Evolutionary conservation across 495 filamentous ascomycete species (phyloP), one percentile per base, ranked within the genome.

Genomic region (Cetradonia linearis): DNA sequence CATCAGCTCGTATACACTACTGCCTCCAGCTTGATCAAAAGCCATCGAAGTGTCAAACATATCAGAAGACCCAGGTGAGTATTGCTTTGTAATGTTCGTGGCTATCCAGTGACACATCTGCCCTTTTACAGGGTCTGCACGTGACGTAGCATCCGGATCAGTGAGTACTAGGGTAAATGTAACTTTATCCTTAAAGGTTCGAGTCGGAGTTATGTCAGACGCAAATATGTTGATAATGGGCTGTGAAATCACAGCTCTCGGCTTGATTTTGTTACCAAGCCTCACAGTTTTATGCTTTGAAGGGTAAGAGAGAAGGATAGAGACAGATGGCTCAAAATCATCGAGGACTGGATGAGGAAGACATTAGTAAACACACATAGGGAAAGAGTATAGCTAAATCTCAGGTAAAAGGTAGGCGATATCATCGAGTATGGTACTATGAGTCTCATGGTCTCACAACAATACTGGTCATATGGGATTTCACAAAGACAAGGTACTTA

Each of bases 41-140:
- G 42, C 7, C 11, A 47, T 1, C 2, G 44, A 25, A 72, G 68
- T 7, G 63, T 47, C 61, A 31, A 20, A 49, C 62, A 62, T 53
- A 10, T 58, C 54, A 7, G 55, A 64, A 7, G 61, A 60, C 40
- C 60, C 63, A 30, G 62, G 16, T 27, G 63, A 31, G 0, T 66
- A 18, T 13, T 66, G 63, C 18, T 69, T 54, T 20, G 68, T 69
- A 13, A 80, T 57, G 49, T 71, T 75, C 3, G 78, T 77, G 5
- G 75, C 74, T 67, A 88, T 79, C 85, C 84, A 87, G 68, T 88
- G 85, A 68, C 85, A 88, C 69, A 85, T 80, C 68, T 89, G 82
- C n/a, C 76, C 77, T 80, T 80, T 86, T 66, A 83, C 75, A 18
- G 84, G 83, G 63, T 86, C 69, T 25, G 81, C 73, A 33, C 80